phyloP scores from a whole-genome alignment of 352 stramenopile genomes.

The Phytophthora melonis region DNA sequence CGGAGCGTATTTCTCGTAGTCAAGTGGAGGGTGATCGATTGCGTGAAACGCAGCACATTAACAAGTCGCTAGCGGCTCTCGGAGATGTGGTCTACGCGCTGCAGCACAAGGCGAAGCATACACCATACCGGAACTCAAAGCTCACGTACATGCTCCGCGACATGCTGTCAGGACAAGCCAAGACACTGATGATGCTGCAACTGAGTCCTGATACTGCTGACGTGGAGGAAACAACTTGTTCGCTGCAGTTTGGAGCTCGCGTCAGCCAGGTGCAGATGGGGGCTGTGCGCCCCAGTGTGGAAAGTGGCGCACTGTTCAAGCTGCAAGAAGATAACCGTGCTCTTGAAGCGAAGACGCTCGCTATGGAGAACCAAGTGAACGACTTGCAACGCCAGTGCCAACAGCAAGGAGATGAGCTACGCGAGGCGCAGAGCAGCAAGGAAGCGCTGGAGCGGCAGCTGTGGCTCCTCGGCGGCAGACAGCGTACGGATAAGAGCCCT shows the following conservation, averaged over 20 bases:
- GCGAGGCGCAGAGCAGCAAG: conserved; percentile 49
- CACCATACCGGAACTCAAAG: conserved; percentile 96
- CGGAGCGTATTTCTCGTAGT: conserved; percentile 93
- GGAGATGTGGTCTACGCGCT: conserved; percentile 97
- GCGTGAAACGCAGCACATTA: conserved; percentile 98
- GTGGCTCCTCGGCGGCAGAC: conserved; percentile 49
- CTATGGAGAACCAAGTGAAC: conserved; percentile 41
- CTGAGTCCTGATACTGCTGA: conserved; percentile 85
- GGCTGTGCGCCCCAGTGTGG: conserved; percentile 79
- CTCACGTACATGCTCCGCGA: conserved; percentile 95
- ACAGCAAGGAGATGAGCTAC: conserved; percentile 63
- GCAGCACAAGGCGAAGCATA: conserved; percentile 93
- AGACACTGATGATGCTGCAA: conserved; percentile 94
- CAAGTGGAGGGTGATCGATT: conserved; percentile 88
- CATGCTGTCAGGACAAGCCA: conserved; percentile 90
- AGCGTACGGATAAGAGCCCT: conserved; percentile 28
- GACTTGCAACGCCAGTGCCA: conserved; percentile 60
- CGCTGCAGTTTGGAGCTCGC: conserved; percentile 90
- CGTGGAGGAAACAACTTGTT: conserved; percentile 91
- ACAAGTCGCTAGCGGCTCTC: conserved; percentile 97
- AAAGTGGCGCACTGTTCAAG: conserved; percentile 79
- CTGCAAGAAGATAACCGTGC: conserved; percentile 73
- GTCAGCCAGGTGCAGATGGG: conserved; percentile 93
- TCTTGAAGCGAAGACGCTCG: conserved; percentile 47
- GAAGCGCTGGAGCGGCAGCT: conserved; percentile 57